Evolutionary conservation across 768 basidiomycete genomes (phyloP).

Genomic region (Plicaturopsis crispa): DNA sequence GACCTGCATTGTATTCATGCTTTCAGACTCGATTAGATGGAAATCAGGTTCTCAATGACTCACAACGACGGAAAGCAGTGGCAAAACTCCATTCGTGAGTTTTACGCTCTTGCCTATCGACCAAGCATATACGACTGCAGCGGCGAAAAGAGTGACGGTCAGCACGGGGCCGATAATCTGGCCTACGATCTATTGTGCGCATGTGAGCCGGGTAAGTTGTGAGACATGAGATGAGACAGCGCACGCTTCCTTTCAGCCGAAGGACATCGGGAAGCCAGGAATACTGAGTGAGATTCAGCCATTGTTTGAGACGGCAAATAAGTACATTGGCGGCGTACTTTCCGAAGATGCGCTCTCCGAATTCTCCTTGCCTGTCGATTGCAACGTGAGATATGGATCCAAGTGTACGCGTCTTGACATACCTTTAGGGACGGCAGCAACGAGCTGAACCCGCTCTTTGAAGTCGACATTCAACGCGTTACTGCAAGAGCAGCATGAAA

Average conservation of each 20-base stretch:
- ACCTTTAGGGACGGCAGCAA: no score
- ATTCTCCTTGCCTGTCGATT: no score
- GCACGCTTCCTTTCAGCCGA: conserved; percentile 75
- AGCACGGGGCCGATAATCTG: conserved; percentile 77
- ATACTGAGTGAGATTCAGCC: no score
- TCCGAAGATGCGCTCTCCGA: no score
- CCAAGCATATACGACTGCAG: conserved; percentile 50
- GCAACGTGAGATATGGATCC: no score
- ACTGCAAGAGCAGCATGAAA: no score
- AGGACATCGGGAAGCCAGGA: conserved; percentile 89
- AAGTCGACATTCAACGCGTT: no score
- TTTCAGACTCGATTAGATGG: neutral
- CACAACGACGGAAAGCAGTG: conserved; percentile 85
- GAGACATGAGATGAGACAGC: conserved; percentile 1
- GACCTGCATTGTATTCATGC: conserved; percentile 53
- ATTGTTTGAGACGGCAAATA: no score
- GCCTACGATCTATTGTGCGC: conserved; percentile 47
- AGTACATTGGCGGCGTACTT: no score
- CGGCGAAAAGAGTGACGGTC: conserved; percentile 74
- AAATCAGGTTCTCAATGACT: conserved; percentile 19
- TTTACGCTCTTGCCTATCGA: conserved; percentile 49
- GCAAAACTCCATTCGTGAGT: conserved; percentile 79
- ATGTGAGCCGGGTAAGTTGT: conserved; percentile 5
- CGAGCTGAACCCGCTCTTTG: no score
- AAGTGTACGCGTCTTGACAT: no score